Evolutionary conservation across 2,329 filamentous ascomycete genomes (phyloP), one percentile per base, ranked within the genome.

Genomic region (Proliferodiscus dingleyae): DNA sequence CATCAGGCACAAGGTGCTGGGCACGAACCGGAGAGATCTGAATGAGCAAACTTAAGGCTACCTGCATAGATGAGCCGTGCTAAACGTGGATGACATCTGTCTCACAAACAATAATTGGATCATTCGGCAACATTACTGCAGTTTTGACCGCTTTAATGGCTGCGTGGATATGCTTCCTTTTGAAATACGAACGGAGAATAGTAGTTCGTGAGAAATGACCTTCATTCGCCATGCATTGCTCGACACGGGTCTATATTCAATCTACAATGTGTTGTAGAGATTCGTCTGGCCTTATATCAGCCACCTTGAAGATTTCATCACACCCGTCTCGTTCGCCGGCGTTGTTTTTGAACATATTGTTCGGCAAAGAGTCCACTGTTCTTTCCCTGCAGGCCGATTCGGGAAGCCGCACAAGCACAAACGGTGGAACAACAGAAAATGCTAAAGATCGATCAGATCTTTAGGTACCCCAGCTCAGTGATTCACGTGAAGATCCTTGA

Each of bases 1-100:
- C 43, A 23, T 54, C 22, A 42, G 29, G 10, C 16, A 8, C 40
- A 36, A 34, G 23, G 40, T 39, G 26, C n/a, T 45, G 38, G 40
- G 37, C 19, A 46, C 46, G 40, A 43, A 43, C 45, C 41, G 42
- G 37, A 47, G 28, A 33, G 33, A 47, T 43, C 40, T 55, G 55
- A 43, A 51, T 43, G 40, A 47, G 47, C 49, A 53, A 53, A 54
- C 52, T n/a, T 37, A 29, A 48, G 52, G 54, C 32, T 51, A 41
- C 37, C 38, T 51, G 50, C 55, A 55, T 52, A 22, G 28, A 29
- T 43, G 33, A 46, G 33, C 46, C 45, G 41, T 51, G 48, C 49
- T 47, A 39, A 37, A 43, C 41, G 37, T 41, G 49, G 46, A 50
- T 40, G 36, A 47, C 50, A 43, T 18, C 29, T 48, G 46, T 19